Base-by-base conservation (phyloP, 306 rosid species). In the Vigna mungo region DNA sequence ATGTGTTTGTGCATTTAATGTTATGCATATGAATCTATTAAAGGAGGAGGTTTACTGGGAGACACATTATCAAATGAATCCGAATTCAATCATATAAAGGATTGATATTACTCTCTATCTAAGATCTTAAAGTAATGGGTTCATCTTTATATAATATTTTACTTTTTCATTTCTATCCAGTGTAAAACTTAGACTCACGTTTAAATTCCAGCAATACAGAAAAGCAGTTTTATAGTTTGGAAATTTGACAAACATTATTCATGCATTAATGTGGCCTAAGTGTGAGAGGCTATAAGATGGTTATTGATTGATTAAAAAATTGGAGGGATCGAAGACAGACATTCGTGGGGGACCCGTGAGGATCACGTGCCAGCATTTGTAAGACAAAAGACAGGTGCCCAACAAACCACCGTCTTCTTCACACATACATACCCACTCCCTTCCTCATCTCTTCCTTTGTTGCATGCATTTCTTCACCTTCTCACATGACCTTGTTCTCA, bases 311-410 rank as follows among this genome's bases (percentile, higher is more conserved):
- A 41, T 84, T 62, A 48, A 80, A 71, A 14, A 52, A 83, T 85
- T 86, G 87, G 89, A 90, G 78, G 85, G 67, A 82, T 79, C 63
- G 80, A 82, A 78, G 92, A 90, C 88, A 90, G 87, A 90, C 90
- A 90, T 88, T 90, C 90, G 86, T 67, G 86, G 71, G 79, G 91
- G 90, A 44, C 86, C 87, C 89, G 88, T 89, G 93, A 82, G 68
- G 67, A 78, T 86, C 92, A 88, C 87, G 92, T 86, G 89, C 84
- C 77, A 55, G 47, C 80, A 10, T 25, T 68, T 71, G 63, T 51
- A 62, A 63, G 89, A 72, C 83, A 86, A 75, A 55, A 62, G 86
- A 83, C 90, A 78, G 75, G 89, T 85, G 21, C 69, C 86, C 78
- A 87, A 81, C 87, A 85, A 80, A 77, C 73, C 60, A 76, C 72